Base-by-base conservation (phyloP, 164 flowering plant genomes). In the Vitis vinifera region DNA sequence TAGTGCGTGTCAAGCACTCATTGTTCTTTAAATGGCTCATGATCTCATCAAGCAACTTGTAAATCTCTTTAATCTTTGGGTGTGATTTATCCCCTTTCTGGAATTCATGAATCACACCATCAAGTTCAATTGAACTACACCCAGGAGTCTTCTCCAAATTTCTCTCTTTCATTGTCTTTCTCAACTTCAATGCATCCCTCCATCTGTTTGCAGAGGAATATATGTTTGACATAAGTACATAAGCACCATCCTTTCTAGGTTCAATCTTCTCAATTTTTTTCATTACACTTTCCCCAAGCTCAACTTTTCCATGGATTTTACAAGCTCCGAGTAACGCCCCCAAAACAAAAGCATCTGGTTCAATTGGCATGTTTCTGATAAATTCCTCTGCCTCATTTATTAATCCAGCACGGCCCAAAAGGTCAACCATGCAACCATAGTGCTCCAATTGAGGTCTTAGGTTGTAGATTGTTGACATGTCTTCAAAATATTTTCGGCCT, bases 271-370 rank as follows among this genome's bases (percentile, higher is more conserved):
- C 16, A 1, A 76, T 65, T 37, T 66, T 63, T 50, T 68, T 27
- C 73, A 77, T 61, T 8, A 65, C 73, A n/a, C 48, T 62, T 73
- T 73, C 75, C n/a, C 76, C 79, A 59, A 71, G 69, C 63, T 76
- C 78, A 19, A 73, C 77, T 10, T 76, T 53, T 15, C 71, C 76
- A 63, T 76, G 75, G 10, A 76, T 68, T 37, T 68, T 75, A 58
- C 81, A 78, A 49, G 82, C 84, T 62, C 84, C 82, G 0, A 81
- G 67, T n/a, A 81, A 60, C 9, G 82, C 69, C n/a, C 82, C 82
- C 78, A 73, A 81, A 57, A 76, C 71, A 48, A 65, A 64, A 16
- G 75, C 79, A 71, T 78, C 79, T 5, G 84, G 84, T 62, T 65
- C 67, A 14, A 78, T 66, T 23, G 79, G 81, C 84, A 81, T 81